Conservation (phyloP, 1,284 basidiomycete species). For the Exobasidium cylindrosporum region DNA sequence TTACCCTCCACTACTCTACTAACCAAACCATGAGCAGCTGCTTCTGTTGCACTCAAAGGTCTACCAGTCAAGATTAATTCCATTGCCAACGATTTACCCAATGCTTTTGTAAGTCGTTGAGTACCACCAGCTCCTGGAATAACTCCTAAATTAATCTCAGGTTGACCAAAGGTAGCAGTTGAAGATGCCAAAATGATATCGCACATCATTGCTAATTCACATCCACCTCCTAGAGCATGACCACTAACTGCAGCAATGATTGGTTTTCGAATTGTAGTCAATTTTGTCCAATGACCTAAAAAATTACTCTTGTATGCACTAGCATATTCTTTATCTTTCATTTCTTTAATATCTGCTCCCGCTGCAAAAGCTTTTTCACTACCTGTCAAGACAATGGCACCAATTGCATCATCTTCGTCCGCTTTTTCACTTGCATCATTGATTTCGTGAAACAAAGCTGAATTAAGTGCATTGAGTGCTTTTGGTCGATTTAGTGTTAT, state of each 20-base stretch:
- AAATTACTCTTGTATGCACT: conserved; percentile 87
- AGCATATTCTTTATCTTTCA: conserved; percentile 81
- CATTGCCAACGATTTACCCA: conserved; percentile 95
- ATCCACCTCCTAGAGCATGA: conserved; percentile 93
- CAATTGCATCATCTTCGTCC: conserved; percentile 56
- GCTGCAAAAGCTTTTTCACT: conserved; percentile 91
- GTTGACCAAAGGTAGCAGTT: conserved; percentile 89
- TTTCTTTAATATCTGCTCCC: conserved; percentile 88
- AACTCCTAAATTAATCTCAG: conserved; percentile 94
- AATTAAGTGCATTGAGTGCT: conserved; percentile 70
- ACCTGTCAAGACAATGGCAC: conserved; percentile 91
- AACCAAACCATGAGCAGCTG: conserved; percentile 79
- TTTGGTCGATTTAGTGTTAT: conserved; percentile 95
- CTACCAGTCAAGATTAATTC: conserved; percentile 84
- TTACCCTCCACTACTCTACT: conserved; percentile 70
- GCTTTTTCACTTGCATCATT: conserved; percentile 75
- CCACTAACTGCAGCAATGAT: conserved; percentile 94
- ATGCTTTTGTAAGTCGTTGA: conserved; percentile 75
- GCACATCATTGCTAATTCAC: conserved; percentile 90
- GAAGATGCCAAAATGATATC: conserved; percentile 95
- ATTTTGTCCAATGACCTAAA: conserved; percentile 78
- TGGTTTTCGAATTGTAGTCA: conserved; percentile 79
- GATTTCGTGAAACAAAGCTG: conserved; percentile 64
- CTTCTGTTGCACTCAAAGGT: conserved; percentile 72
- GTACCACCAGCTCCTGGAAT: conserved; percentile 86